These are phyloP conservation scores for Ilex paraguariensis DNA, from an alignment of 305 asterid species.

Conservation along the genomic window DNA sequence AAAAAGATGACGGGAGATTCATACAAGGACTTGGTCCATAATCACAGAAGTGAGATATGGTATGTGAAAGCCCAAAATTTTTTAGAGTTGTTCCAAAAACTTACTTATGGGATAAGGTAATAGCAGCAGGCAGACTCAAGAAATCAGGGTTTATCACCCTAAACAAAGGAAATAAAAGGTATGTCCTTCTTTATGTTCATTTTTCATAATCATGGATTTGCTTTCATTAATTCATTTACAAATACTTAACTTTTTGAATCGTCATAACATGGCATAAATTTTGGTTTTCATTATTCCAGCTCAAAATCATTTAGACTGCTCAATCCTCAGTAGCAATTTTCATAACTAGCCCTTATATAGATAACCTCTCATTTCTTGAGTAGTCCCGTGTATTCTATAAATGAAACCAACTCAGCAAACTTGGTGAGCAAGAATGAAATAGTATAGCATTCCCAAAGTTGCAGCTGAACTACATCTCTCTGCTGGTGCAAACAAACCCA, in stretches of 20 bases:
- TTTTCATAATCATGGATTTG: too few relatives aligned
- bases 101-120: not conserved
- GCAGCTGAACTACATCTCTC: conserved; percentile 70
- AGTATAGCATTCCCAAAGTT: conserved; percentile 44
- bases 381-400: too few relatives aligned
- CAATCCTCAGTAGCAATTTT: not conserved
- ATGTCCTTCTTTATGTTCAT: too few relatives aligned
- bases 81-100: not conserved
- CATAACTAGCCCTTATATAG: not conserved
- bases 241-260: too few relatives aligned
- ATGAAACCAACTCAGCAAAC: conserved; percentile 15
- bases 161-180: too few relatives aligned
- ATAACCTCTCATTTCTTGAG: not conserved
- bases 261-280: too few relatives aligned
- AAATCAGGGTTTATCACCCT: too few relatives aligned
- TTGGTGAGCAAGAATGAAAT: conserved; percentile 51
- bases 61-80: not conserved
- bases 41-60: not conserved
- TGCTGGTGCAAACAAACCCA: conserved; percentile 54
- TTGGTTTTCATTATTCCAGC: not conserved
- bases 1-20: not conserved
- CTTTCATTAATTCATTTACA: too few relatives aligned
- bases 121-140: not conserved
- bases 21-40: not conserved
- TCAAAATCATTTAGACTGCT: not conserved